These are phyloP conservation scores for Nephelium lappaceum DNA, from an alignment of 345 rosid genomes.

Conservation along the genomic window DNA sequence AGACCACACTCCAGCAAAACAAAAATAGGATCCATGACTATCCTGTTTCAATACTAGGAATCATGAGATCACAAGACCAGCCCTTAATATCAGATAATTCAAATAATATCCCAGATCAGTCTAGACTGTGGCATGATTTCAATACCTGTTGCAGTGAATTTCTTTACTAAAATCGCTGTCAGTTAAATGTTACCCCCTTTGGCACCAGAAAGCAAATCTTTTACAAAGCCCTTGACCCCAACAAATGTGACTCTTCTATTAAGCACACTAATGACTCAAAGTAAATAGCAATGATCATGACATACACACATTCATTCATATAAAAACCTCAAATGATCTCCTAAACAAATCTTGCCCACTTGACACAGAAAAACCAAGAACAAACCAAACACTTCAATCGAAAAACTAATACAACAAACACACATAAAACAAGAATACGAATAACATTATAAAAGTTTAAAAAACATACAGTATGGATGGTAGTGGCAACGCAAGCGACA, in stretches of 20 bases:
- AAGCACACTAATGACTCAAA: neutral
- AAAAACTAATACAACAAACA: neutral
- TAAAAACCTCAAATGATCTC: neutral
- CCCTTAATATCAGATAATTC: neutral
- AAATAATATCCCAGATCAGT: neutral
- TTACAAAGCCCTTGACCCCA: neutral
- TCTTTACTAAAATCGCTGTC: neutral
- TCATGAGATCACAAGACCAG: no score
- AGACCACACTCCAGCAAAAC: no score
- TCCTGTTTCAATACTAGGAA: no score
- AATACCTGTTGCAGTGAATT: neutral
- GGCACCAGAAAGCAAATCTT: no score
- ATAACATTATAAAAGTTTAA: neutral
- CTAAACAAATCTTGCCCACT: neutral
- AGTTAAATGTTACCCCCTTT: no score
- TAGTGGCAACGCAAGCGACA: conserved; percentile 37
- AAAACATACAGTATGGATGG: conserved; percentile 58
- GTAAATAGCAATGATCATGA: neutral
- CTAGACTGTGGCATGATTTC: neutral
- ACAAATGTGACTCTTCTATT: neutral
- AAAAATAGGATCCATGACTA: no score
- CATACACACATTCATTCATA: neutral
- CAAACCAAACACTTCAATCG: no score
- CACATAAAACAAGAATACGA: neutral
- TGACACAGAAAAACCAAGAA: neutral